phyloP scores from a whole-genome alignment of 352 stramenopile species.

The Pythium phragmiticola region DNA sequence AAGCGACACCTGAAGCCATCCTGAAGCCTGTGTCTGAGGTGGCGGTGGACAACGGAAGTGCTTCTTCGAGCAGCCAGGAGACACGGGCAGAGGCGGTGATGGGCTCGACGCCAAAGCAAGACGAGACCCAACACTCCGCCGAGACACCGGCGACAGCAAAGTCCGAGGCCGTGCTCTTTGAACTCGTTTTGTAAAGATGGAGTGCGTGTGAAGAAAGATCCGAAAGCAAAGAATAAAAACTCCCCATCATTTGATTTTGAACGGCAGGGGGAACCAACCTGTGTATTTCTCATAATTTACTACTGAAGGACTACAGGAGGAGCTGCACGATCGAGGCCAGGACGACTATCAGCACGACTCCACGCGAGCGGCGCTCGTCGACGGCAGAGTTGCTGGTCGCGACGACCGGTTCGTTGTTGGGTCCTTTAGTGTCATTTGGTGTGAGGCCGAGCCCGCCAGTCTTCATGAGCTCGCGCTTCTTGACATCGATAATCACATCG shows the following conservation, averaged over 20 bases:
- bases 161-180: constrained; percentile 49
- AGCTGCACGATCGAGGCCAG: constrained; percentile 6
- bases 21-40: background rate
- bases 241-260: too few relatives aligned
- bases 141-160: background rate
- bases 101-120: background rate
- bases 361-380: background rate
- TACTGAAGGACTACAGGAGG: constrained; percentile 5
- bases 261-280: too few relatives aligned
- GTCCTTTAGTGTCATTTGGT: constrained; percentile 1
- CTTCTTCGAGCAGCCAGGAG: background rate
- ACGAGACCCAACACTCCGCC: background rate
- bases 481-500: constrained; percentile 46
- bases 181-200: constrained; percentile 53
- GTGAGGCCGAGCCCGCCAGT: constrained; percentile 8
- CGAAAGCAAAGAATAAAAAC: background rate
- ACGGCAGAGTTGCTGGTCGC: constrained; percentile 10
- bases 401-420: constrained; percentile 5
- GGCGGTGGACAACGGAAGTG: background rate
- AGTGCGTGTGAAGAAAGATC: background rate
- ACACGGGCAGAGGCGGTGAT: background rate
- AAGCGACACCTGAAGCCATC: constrained; percentile 4
- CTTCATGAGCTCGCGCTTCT: constrained; percentile 46
- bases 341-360: constrained; percentile 9
- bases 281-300: constrained; percentile 5